Conservation (phyloP, 78 protist species). For the Corallochytrium limacisporum region DNA sequence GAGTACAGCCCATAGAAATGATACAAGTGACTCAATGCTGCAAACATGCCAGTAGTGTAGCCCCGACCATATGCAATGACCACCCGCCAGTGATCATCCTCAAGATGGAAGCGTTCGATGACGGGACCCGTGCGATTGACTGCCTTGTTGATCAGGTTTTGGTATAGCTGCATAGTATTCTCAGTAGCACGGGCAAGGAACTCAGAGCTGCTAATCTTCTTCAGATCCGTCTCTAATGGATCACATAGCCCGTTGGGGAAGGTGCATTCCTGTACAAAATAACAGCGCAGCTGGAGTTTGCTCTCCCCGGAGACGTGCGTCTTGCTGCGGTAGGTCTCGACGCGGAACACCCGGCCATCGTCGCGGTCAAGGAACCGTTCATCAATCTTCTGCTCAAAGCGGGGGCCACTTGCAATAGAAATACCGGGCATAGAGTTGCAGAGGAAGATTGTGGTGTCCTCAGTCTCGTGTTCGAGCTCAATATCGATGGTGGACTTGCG, state of each 20-base stretch:
- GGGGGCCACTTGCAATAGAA: slow-evolving; percentile 4
- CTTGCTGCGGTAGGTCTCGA: slow-evolving; percentile 24
- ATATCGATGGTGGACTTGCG: slow-evolving; percentile 8
- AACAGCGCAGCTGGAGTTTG: slow-evolving; percentile 9
- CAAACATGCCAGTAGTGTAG: neutral
- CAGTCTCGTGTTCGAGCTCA: slow-evolving; percentile 7
- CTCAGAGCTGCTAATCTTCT: neutral
- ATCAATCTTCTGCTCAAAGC: slow-evolving; percentile 14
- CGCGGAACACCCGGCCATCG: neutral
- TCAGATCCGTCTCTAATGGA: neutral
- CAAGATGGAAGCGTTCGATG: neutral
- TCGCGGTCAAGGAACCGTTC: neutral
- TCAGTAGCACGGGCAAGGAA: neutral
- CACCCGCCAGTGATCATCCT: neutral
- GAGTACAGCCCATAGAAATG: slow-evolving; percentile 10
- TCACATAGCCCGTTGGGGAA: neutral
- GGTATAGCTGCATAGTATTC: neutral
- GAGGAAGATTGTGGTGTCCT: slow-evolving; percentile 8
- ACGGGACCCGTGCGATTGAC: slow-evolving; percentile 19
- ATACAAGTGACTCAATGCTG: neutral
- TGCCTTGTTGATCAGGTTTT: slow-evolving; percentile 2
- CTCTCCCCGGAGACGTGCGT: neutral
- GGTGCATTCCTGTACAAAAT: neutral
- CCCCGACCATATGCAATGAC: slow-evolving; percentile 9
- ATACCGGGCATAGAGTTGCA: slow-evolving; percentile 13